Conservation (phyloP, 305 asterid genomes). For the Fraxinus dipetala region DNA sequence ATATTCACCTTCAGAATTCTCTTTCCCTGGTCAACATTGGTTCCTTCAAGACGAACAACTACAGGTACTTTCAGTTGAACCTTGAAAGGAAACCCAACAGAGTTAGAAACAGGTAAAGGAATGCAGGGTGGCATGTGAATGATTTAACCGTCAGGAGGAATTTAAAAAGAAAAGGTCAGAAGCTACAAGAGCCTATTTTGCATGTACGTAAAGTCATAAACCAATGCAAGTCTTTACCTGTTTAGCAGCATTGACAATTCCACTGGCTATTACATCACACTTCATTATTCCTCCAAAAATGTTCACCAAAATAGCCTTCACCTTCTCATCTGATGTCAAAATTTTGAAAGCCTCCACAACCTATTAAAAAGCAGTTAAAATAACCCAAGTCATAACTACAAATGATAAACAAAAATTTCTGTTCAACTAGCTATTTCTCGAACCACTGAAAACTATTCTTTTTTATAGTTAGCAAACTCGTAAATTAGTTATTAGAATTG, state of each 20-base stretch:
- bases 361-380: slow-evolving; percentile 33
- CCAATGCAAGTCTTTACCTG: slow-evolving; percentile 41
- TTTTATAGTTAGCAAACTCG: background rate
- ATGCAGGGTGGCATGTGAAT: background rate
- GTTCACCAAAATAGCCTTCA: slow-evolving; percentile 94
- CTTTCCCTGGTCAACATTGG: slow-evolving; percentile 96
- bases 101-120: slow-evolving; percentile 11
- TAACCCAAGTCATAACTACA: background rate
- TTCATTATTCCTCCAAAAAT: slow-evolving; percentile 99
- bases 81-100: slow-evolving; percentile 33
- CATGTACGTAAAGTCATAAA: background rate
- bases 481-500: background rate
- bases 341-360: slow-evolving; percentile 97
- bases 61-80: slow-evolving; percentile 96
- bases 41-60: slow-evolving; percentile 98
- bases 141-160: background rate
- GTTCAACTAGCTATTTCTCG: background rate
- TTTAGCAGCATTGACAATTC: slow-evolving; percentile 98
- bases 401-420: background rate
- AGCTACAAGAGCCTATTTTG: background rate
- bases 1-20: slow-evolving; percentile 84
- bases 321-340: slow-evolving; percentile 94
- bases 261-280: slow-evolving; percentile 97
- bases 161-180: background rate
- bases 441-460: slow-evolving; percentile 3